phyloP scores from a whole-genome alignment of 305 asterid genomes.

The Rubia tinctorum region DNA sequence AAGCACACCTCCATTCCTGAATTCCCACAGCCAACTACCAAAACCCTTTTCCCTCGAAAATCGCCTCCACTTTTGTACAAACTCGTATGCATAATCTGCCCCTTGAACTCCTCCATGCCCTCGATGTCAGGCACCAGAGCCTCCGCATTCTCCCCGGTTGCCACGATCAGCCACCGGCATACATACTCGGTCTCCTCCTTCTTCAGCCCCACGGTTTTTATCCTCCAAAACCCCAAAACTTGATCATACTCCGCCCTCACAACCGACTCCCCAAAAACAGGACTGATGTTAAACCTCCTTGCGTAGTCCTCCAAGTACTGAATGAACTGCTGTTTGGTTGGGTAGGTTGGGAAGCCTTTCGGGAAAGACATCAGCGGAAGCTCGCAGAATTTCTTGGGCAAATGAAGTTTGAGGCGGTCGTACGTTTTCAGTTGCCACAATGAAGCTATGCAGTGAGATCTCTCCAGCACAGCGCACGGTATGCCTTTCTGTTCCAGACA shows the following conservation, averaged over 20 bases:
- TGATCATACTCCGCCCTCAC: constrained; percentile 49
- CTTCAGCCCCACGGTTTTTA: constrained; percentile 23
- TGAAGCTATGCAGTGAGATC: constrained; percentile 80
- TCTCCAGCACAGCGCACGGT: constrained; percentile 58
- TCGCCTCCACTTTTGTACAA: constrained; percentile 57
- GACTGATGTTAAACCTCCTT: constrained; percentile 45
- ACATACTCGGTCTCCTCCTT: constrained; percentile 42
- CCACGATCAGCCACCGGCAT: constrained; percentile 69
- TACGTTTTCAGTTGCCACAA: constrained; percentile 84
- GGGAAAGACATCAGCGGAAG: constrained; percentile 83
- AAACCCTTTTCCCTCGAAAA: constrained; percentile 52
- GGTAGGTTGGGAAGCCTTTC: constrained; percentile 66
- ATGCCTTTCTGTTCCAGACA: constrained; percentile 58
- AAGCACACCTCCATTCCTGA: constrained; percentile 97
- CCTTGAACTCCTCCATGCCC: constrained; percentile 59
- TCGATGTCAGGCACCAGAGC: constrained; percentile 59
- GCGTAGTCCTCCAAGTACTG: constrained; percentile 58
- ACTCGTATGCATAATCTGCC: constrained; percentile 67
- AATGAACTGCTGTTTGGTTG: constrained; percentile 72
- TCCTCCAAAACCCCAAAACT: constrained; percentile 50
- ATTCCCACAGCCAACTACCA: constrained; percentile 93
- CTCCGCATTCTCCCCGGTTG: constrained; percentile 97
- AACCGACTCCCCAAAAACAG: constrained; percentile 51
- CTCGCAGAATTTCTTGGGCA: constrained; percentile 86
- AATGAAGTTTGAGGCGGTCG: constrained; percentile 73